Percentiles rank a stretch among this genome's conserved stretches.
These are phyloP conservation scores for Medicago truncatula DNA, from an alignment of 306 rosid species.

Conservation along the genomic window MtrunA17r5.0-ANR NC_053046.1:15830001-15830500, in stretches of 20 bases:
- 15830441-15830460: conserved; percentile 31
- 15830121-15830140: conserved; percentile 83
- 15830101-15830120: conserved; percentile 89
- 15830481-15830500: conserved; percentile 45
- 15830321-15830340: conserved; percentile 86
- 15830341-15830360: conserved; percentile 63
- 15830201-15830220: not conserved
- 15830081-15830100: conserved; percentile 96
- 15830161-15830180: not conserved
- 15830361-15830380: conserved; percentile 65
- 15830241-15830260: not conserved
- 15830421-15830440: not conserved
- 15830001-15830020: conserved; percentile 14
- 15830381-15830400: conserved; percentile 45
- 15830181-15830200: not conserved
- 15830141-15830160: conserved; percentile 82
- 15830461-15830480: not conserved
- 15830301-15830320: conserved; percentile 93
- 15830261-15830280: too few relatives aligned
- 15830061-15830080: conserved; percentile 60
- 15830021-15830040: conserved; percentile 47
- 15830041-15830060: conserved; percentile 48
- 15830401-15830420: not conserved
- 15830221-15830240: not conserved
- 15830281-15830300: conserved; percentile 60